phyloP scores from a whole-genome alignment of 73 alveolate species.

The Stentor coeruleus region DNA sequence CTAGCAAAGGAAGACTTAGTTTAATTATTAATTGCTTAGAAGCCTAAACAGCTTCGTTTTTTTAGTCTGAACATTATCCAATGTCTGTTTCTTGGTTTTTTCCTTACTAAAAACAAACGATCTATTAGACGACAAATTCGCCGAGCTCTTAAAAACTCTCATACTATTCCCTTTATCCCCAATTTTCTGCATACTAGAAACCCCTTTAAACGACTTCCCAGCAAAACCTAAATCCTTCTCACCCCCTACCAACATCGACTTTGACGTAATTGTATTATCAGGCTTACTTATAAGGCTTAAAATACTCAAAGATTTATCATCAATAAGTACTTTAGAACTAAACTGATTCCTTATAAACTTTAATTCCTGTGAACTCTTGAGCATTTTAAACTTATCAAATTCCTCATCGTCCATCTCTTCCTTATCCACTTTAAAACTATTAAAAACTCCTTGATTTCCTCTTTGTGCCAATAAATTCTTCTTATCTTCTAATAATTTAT shows the following conservation, averaged over 20 bases:
- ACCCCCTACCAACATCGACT: neutral
- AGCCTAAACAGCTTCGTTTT: neutral
- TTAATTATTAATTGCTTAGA: neutral
- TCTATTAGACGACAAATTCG: constrained; percentile 1
- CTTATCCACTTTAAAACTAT: neutral
- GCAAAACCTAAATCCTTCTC: too few species aligned
- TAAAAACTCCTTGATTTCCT: neutral
- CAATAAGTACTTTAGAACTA: neutral
- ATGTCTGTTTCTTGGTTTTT: neutral
- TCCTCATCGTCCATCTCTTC: constrained; percentile 8
- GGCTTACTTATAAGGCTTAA: neutral
- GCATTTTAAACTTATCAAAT: neutral
- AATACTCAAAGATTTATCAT: neutral
- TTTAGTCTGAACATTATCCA: neutral
- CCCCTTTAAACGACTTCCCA: too few species aligned
- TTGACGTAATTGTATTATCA: neutral
- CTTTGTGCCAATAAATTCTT: neutral
- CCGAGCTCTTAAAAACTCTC: neutral
- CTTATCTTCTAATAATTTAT: neutral
- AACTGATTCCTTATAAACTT: neutral
- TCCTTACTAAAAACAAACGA: constrained; percentile 16
- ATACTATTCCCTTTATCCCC: too few species aligned
- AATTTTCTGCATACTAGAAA: too few species aligned
- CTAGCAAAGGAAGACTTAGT: too few species aligned
- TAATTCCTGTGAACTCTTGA: neutral